phyloP scores from a whole-genome alignment of 371 early-diverging fungal species.

The Apophysomyces elegans region DNA sequence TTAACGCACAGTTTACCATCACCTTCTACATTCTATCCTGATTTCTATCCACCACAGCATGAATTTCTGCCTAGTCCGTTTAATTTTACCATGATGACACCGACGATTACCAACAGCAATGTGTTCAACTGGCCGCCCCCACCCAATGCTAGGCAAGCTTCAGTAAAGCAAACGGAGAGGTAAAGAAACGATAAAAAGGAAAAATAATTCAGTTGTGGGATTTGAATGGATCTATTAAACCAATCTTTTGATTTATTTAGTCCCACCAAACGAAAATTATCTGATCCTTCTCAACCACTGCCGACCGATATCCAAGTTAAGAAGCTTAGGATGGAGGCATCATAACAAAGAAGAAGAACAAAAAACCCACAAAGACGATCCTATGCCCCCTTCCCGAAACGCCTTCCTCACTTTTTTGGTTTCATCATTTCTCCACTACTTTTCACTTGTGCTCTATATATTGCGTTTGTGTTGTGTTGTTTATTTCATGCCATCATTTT shows the following conservation, averaged over 20 bases:
- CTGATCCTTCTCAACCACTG: neutral
- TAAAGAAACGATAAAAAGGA: neutral
- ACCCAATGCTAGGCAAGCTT: neutral
- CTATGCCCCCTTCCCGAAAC: neutral
- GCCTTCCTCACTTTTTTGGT: neutral
- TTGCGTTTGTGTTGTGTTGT: neutral
- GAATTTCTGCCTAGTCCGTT: conserved; percentile 63
- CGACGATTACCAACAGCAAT: conserved; percentile 48
- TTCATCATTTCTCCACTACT: too few relatives aligned
- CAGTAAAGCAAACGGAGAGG: neutral
- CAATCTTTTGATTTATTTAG: neutral
- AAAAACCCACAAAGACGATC: neutral
- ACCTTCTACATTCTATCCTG: conserved; percentile 78
- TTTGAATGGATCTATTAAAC: too few relatives aligned
- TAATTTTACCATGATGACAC: conserved; percentile 62
- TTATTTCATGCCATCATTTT: too few relatives aligned
- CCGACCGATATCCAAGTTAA: neutral
- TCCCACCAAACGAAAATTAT: neutral
- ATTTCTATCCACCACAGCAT: conserved; percentile 68
- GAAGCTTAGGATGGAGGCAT: conserved; percentile 5
- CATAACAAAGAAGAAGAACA: neutral
- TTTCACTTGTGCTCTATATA: neutral
- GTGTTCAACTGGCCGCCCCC: conserved; percentile 61
- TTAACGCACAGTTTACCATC: conserved; percentile 81
- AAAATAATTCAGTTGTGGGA: neutral